Conservation (phyloP, 1,284 basidiomycete genomes). For the Irpex lacteus region DNA sequence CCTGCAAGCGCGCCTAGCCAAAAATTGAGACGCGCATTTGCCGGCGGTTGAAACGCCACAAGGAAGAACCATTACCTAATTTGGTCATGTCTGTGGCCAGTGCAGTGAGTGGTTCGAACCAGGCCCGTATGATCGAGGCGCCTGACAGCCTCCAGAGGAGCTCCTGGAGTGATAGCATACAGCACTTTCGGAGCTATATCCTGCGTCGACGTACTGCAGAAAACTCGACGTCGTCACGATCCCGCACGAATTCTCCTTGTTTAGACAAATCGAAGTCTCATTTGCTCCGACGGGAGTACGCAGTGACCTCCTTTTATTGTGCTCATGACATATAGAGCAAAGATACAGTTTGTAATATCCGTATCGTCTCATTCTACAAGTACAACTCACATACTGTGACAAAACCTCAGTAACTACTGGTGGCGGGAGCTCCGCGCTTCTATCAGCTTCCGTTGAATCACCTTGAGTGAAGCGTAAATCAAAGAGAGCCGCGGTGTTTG, state of each 20-base stretch:
- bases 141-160: too few relatives aligned
- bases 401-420: neutral
- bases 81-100: neutral
- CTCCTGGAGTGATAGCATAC: neutral
- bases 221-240: too few relatives aligned
- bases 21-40: neutral
- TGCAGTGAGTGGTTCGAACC: too few relatives aligned
- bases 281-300: too few relatives aligned
- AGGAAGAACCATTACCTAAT: neutral
- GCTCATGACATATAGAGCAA: too few relatives aligned
- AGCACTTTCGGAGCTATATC: neutral
- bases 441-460: constrained; percentile 23
- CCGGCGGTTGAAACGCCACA: constrained; percentile 3
- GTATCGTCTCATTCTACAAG: too few relatives aligned
- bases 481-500: constrained; percentile 21
- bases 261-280: too few relatives aligned
- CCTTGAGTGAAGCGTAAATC: constrained; percentile 23
- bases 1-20: neutral
- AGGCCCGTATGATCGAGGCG: too few relatives aligned
- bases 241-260: neutral
- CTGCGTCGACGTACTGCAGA: too few relatives aligned
- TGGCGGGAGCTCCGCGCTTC: neutral
- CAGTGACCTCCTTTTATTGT: too few relatives aligned
- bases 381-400: too few relatives aligned
- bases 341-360: too few relatives aligned